Base-by-base conservation (phyloP, 2,329 filamentous ascomycete genomes). In the Alternaria brassicicola region DNA sequence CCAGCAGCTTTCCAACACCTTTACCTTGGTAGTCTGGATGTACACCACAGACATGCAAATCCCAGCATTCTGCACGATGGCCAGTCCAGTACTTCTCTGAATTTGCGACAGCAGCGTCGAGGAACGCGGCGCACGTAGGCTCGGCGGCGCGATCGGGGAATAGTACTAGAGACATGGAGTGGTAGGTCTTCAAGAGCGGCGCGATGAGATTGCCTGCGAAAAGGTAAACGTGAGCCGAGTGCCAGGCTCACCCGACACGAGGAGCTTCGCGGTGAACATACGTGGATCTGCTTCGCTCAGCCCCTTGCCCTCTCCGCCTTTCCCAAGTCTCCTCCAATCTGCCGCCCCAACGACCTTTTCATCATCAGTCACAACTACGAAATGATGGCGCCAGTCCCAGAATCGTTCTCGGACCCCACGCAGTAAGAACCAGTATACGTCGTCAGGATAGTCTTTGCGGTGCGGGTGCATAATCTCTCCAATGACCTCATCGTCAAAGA, bases 1-100 rank as follows among this genome's bases (percentile, higher is more conserved):
- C 69, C 26, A 80, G 65, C 33, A 77, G 64, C 31, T 68, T 70
- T 2, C 78, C 78, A 2, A 75, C 68, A 3, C 78, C 78, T 31
- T 74, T 73, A 3, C 71, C 67, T 42, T 79, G 74, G 41, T 73
- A 75, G 1, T 71, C 67, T 2, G 78, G 78, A 52, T 72, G 56
- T 13, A 74, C 66, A 10, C 70, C 71, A 36, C 71, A 74, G 1
- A 72, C 68, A 52, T 71, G 59, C 26, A 73, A 28, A 35, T 73
- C 71, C 65, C 67, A 72, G 35, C 70, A 72, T 33, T 72, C 68
- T 0, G 67, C 30, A 7, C 65, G 67, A 17, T 70, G 48, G 3
- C 69, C 70, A 2, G 65, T 65, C 71, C 69, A 74, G 42, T 71
- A 62, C 17, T 61, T 38, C 10, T 66, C 63, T 0, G 69, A 70